Base-by-base conservation (phyloP, 2,329 filamentous ascomycete species). In the Pseudocercospora crystallina region DNA sequence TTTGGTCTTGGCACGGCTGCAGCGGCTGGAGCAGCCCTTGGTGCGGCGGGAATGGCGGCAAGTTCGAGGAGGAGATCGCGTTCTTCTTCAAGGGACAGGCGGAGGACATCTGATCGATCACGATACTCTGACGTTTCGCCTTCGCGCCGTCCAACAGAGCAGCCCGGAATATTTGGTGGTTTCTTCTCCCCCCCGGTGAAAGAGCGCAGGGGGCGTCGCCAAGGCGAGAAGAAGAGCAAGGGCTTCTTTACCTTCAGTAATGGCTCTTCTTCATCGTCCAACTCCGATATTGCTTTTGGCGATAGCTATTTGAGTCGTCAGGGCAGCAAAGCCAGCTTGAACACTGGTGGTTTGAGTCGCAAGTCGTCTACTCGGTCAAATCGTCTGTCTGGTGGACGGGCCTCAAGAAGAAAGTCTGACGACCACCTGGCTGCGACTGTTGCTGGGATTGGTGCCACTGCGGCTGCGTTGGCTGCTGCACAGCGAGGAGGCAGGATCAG, bases 241-340 rank as follows among this genome's bases (percentile, higher is more conserved):
- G 73, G 74, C 0, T 76, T 78, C 63, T 79, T 78, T 64, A 73
- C 63, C 37, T 77, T 78, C 56, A 70, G 71, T 42, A 77, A 77
- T 56, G 69, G 64, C 1, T 72, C 66, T 4, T 74, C 73, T 5
- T 70, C 73, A 1, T 77, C 75, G 5, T 71, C 71, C 0, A 73
- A 77, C 35, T 70, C 69, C 7, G 73, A 70, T 11, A 68, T 78
- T 56, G 74, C 72, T 0, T 79, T 76, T 58, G 76, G 76, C 14
- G 67, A 61, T 12, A 71, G 66, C 8, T 54, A 58, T 38, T 30
- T 54, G 9, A 63, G 60, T 45, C 57, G 56, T 36, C 56, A 53
- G 11, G 42, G 36, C 13, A 53, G 51, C 15, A 53, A 45, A 36
- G 39, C 51, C 26, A 53, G 45, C 17, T 3, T 26, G 20, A 26